Conservation (phyloP, 805 yeast genomes). For the Wickerhamiella brachini region DNA sequence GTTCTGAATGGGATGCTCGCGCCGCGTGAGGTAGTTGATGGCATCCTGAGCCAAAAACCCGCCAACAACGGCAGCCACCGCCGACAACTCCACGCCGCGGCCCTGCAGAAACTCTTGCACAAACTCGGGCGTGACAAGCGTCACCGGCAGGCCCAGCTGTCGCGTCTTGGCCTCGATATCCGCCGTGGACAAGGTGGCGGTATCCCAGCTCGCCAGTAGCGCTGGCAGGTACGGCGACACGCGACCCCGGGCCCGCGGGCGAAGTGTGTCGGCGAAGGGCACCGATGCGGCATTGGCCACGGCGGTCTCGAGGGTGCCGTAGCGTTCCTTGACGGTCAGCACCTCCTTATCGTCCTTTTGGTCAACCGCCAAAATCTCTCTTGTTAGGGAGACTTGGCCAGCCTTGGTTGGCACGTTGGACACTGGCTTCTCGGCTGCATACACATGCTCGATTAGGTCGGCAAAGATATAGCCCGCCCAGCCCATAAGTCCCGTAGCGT, state of each 20-base stretch:
- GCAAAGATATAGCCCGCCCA: constrained; percentile 69
- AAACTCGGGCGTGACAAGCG: constrained; percentile 31
- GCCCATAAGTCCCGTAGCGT: constrained; percentile 59
- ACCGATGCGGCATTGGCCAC: constrained; percentile 8
- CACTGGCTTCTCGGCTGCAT: constrained; percentile 17
- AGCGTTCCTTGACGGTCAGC: constrained; percentile 21
- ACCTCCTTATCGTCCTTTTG: constrained; percentile 29
- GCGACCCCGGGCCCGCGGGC: constrained; percentile 28
- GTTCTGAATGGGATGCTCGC: constrained; percentile 73
- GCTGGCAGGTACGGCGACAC: constrained; percentile 46
- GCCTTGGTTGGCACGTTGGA: constrained; percentile 29
- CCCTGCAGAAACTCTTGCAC: constrained; percentile 21
- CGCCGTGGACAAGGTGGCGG: constrained; percentile 17
- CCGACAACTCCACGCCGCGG: constrained; percentile 50
- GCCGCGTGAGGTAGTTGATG: constrained; percentile 62
- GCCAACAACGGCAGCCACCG: constrained; percentile 77
- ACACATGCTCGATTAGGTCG: constrained; percentile 56
- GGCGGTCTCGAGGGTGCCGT: constrained; percentile 13
- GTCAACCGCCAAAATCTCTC: constrained; percentile 31
- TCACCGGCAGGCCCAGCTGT: constrained; percentile 34
- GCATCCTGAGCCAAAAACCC: constrained; percentile 86
- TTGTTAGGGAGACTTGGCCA: constrained; percentile 34
- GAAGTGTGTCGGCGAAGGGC: constrained; percentile 12
- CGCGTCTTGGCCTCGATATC: constrained; percentile 18
- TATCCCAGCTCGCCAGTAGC: constrained; percentile 42